A percentile compares a stretch with the other conserved stretches of the same genome.
phyloP scores from a whole-genome alignment of 108 stramenopile species.

The Fragilariopsis cylindrus region DNA sequence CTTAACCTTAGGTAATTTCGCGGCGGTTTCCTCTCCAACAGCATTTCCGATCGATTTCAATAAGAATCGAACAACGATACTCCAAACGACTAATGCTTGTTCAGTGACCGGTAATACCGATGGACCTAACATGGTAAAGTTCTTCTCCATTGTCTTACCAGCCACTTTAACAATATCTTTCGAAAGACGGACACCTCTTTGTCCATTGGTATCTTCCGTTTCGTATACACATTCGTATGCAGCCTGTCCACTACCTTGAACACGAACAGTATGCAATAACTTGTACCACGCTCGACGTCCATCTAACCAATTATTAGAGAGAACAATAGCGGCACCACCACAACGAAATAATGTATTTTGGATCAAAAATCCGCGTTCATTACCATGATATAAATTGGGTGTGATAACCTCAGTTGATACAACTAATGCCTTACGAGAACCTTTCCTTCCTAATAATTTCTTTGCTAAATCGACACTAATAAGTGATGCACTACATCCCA shows the following conservation, averaged over 20 bases:
- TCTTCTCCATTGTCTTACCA: constrained; percentile 97
- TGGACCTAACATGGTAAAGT: constrained; percentile 94
- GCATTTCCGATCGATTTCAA: constrained; percentile 52
- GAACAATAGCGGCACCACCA: constrained; percentile 96
- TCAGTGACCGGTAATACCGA: constrained; percentile 92
- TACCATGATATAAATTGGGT: constrained; percentile 96
- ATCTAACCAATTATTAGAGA: constrained; percentile 93
- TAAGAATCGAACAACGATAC: constrained; percentile 52
- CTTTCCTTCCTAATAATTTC: constrained; percentile 64
- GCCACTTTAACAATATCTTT: constrained; percentile 98
- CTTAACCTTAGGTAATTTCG: constrained; percentile 57
- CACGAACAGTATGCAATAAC: constrained; percentile 93
- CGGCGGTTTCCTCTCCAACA: constrained; percentile 51
- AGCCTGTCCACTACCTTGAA: constrained; percentile 87
- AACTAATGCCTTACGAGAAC: constrained; percentile 88
- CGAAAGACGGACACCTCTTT: constrained; percentile 91
- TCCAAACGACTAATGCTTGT: constrained; percentile 83
- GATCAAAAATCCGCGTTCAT: constrained; percentile 92
- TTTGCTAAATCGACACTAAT: constrained; percentile 94
- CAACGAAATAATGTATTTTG: constrained; percentile 98
- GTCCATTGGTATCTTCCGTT: constrained; percentile 78
- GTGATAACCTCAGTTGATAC: constrained; percentile 97
- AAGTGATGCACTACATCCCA: constrained; percentile 97
- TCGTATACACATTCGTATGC: constrained; percentile 95
- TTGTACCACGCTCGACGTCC: constrained; percentile 97